These are phyloP conservation scores for Rhizophora apiculata DNA, from an alignment of 345 rosid species.

Conservation along the genomic window DNA sequence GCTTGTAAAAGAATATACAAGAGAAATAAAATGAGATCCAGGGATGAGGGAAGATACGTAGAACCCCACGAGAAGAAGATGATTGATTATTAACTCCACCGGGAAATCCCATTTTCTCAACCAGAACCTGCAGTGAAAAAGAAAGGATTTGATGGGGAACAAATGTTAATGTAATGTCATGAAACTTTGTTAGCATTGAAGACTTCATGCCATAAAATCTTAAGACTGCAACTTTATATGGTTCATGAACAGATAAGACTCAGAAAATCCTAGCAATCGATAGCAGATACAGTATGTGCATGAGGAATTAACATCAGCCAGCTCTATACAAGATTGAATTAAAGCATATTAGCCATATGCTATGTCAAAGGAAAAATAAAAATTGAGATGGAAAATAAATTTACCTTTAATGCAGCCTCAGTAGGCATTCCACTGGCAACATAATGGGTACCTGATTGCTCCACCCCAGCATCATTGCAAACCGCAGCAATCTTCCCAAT, in stretches of 20 bases:
- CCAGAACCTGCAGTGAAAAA: slow-evolving; percentile 57
- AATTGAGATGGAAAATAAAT: background rate
- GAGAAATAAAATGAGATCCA: slow-evolving; percentile 1
- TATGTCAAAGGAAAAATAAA: no score
- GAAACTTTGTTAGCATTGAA: background rate
- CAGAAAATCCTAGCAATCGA: background rate
- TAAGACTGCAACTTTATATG: background rate
- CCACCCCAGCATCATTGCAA: slow-evolving; percentile 81
- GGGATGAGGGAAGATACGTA: slow-evolving; percentile 43
- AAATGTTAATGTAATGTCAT: background rate
- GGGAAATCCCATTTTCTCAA: slow-evolving; percentile 92
- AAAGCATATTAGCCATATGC: no score
- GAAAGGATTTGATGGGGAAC: slow-evolving; percentile 6
- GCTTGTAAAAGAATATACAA: background rate
- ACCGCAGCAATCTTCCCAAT: slow-evolving; percentile 86
- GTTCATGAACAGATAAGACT: slow-evolving; percentile 13
- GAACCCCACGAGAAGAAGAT: slow-evolving; percentile 36
- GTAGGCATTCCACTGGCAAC: slow-evolving; percentile 78
- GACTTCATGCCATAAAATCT: background rate
- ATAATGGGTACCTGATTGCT: slow-evolving; percentile 61
- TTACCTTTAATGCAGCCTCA: slow-evolving; percentile 97
- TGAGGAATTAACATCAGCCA: background rate
- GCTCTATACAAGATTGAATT: no score
- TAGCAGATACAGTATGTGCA: slow-evolving; percentile 6
- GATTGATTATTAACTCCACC: slow-evolving; percentile 38